Percentiles rank a stretch among this genome's conserved stretches.
Evolutionary conservation across 306 rosid genomes (phyloP).

Genomic region (Pachyrhizus erosus): DNA sequence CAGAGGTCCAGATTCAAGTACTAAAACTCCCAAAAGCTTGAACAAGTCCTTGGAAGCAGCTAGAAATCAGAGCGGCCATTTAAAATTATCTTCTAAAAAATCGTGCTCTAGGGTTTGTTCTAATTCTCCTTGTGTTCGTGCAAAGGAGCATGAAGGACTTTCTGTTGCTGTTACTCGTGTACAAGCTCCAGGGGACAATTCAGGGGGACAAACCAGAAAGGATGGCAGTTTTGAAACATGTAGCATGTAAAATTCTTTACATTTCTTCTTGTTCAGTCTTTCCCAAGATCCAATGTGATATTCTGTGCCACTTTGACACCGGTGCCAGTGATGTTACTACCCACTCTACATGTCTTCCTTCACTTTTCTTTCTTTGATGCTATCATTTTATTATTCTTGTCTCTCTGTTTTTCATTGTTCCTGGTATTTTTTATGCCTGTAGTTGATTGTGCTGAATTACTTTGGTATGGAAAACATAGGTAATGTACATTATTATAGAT

Average conservation of each 20-base stretch:
- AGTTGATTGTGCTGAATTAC: too few species aligned
- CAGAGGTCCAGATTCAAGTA: slow-evolving; percentile 40
- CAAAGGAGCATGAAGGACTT: slow-evolving; percentile 55
- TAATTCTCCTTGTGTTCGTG: slow-evolving; percentile 56
- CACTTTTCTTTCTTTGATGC: too few species aligned
- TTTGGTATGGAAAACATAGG: not conserved
- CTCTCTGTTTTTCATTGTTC: slow-evolving; percentile 2
- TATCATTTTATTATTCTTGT: slow-evolving; percentile 16
- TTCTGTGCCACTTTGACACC: too few species aligned
- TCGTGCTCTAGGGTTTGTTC: slow-evolving; percentile 53
- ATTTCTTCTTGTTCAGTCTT: not conserved
- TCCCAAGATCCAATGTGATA: too few species aligned
- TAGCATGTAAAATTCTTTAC: slow-evolving; percentile 62
- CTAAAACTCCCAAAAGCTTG: slow-evolving; percentile 56
- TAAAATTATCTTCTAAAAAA: slow-evolving; percentile 52
- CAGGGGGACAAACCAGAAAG: slow-evolving; percentile 47
- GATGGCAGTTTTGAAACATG: slow-evolving; percentile 51
- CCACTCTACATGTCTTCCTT: too few species aligned
- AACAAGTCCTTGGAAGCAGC: slow-evolving; percentile 50
- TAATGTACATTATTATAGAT: too few species aligned
- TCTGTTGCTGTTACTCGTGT: slow-evolving; percentile 45
- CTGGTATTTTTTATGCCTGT: not conserved
- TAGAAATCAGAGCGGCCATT: slow-evolving; percentile 44
- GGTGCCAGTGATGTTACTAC: too few species aligned
- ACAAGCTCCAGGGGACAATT: slow-evolving; percentile 53